These are phyloP conservation scores for Xylaria bambusicola DNA, from an alignment of 495 filamentous ascomycete species.

Conservation along the genomic window DNA sequence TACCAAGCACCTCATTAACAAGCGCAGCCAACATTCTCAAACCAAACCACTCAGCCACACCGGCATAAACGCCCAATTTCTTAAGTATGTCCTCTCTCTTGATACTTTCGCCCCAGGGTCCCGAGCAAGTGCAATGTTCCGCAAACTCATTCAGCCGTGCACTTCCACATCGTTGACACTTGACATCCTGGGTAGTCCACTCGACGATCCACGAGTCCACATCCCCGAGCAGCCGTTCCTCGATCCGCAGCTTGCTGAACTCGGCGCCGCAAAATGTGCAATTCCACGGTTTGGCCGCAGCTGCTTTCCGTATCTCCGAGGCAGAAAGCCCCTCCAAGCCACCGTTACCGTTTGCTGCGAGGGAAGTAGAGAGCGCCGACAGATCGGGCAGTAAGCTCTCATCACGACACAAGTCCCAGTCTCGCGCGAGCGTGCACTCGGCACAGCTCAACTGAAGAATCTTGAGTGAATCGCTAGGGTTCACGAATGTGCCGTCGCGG, in stretches of 20 bases:
- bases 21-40: constrained; percentile 78
- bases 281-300: constrained; percentile 62
- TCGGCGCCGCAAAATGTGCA: constrained; percentile 77
- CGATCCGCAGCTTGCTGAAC: constrained; percentile 73
- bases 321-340: constrained; percentile 9
- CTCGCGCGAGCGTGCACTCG: constrained; percentile 82
- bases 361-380: constrained; percentile 15
- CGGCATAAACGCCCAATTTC: constrained; percentile 66
- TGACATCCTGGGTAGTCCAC: constrained; percentile 90
- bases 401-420: constrained; percentile 94
- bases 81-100: constrained; percentile 67
- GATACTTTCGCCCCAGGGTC: constrained; percentile 74
- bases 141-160: constrained; percentile 86
- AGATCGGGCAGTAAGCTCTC: constrained; percentile 70
- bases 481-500: constrained; percentile 80
- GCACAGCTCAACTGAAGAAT: constrained; percentile 79
- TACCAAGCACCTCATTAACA: constrained; percentile 59
- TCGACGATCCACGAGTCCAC: constrained; percentile 72
- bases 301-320: constrained; percentile 32
- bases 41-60: constrained; percentile 75
- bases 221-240: constrained; percentile 78
- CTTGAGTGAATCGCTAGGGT: constrained; percentile 75
- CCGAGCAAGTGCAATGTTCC: constrained; percentile 94
- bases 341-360: constrained; percentile 9
- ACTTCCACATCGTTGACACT: constrained; percentile 68